Percentiles rank a stretch among this genome's conserved stretches.
Evolutionary conservation across 352 stramenopile species (phyloP).

Genomic region (Globisporangium nagaii): DNA sequence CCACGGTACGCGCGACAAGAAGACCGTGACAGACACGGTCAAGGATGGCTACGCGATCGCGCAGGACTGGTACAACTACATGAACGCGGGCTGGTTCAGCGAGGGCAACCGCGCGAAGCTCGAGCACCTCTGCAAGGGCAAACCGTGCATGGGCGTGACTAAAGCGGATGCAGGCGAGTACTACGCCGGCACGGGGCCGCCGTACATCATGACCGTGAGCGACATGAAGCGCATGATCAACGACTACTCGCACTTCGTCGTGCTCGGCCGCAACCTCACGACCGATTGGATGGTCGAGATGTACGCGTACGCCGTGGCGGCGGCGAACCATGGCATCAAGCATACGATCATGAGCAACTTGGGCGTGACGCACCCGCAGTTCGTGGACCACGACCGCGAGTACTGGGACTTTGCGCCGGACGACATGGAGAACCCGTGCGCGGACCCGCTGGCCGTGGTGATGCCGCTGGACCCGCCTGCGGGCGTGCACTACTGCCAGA

Average conservation of each 20-base stretch:
- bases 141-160: slow-evolving; percentile 26
- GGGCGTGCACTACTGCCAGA: slow-evolving; percentile 48
- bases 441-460: slow-evolving; percentile 22
- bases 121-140: slow-evolving; percentile 26
- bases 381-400: slow-evolving; percentile 19
- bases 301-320: slow-evolving; percentile 44
- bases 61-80: slow-evolving; percentile 43
- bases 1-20: slow-evolving; percentile 19
- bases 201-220: slow-evolving; percentile 51
- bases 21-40: slow-evolving; percentile 34
- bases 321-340: slow-evolving; percentile 45
- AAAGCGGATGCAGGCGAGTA: slow-evolving; percentile 31
- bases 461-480: slow-evolving; percentile 35
- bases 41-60: slow-evolving; percentile 34
- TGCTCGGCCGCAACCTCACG: slow-evolving; percentile 29
- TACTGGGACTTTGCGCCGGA: slow-evolving; percentile 39
- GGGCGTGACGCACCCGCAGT: slow-evolving; percentile 33
- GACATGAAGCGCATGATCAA: slow-evolving; percentile 41
- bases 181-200: slow-evolving; percentile 40
- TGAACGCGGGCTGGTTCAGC: slow-evolving; percentile 32
- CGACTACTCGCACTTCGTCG: slow-evolving; percentile 47
- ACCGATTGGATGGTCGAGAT: slow-evolving; percentile 53
- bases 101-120: slow-evolving; percentile 18
- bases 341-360: slow-evolving; percentile 46
- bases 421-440: slow-evolving; percentile 33